These are phyloP conservation scores for Colletotrichum abscissum DNA, from an alignment of 2,329 filamentous ascomycete genomes.

Conservation along the genomic window DNA sequence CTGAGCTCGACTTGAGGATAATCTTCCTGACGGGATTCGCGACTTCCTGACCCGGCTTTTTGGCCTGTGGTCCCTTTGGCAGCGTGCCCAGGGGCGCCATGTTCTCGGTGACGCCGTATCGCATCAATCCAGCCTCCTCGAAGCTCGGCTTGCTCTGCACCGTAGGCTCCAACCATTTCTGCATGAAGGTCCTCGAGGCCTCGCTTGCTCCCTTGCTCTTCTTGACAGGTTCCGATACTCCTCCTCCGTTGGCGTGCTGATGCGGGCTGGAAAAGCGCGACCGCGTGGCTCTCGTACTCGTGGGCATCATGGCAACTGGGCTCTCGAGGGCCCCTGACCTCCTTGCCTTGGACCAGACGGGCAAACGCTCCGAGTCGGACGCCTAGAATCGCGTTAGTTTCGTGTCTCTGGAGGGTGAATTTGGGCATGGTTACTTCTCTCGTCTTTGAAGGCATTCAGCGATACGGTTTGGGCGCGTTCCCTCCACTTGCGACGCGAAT, in stretches of 20 bases:
- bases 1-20: constrained; percentile 52
- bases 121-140: constrained; percentile 79
- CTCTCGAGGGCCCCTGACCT: constrained; percentile 37
- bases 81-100: constrained; percentile 85
- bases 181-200: constrained; percentile 60
- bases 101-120: constrained; percentile 81
- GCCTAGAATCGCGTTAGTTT: constrained; percentile 28
- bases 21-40: constrained; percentile 53
- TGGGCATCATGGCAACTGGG: constrained; percentile 48
- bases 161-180: constrained; percentile 68
- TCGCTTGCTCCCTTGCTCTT: constrained; percentile 48
- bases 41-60: constrained; percentile 47
- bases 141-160: constrained; percentile 76
- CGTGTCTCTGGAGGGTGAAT: constrained; percentile 1
- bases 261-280: constrained; percentile 69
- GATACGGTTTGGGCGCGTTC: constrained; percentile 40
- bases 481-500: constrained; percentile 39
- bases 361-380: constrained; percentile 30
- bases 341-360: constrained; percentile 31
- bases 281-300: constrained; percentile 61
- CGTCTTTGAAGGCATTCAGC: constrained; percentile 37
- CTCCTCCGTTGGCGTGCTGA: constrained; percentile 44
- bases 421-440: constrained; percentile 37
- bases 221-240: constrained; percentile 28
- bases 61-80: constrained; percentile 67